Evolutionary conservation across 257 asterid species (phyloP).

Genomic region (Solanum gandarillasii): DNA sequence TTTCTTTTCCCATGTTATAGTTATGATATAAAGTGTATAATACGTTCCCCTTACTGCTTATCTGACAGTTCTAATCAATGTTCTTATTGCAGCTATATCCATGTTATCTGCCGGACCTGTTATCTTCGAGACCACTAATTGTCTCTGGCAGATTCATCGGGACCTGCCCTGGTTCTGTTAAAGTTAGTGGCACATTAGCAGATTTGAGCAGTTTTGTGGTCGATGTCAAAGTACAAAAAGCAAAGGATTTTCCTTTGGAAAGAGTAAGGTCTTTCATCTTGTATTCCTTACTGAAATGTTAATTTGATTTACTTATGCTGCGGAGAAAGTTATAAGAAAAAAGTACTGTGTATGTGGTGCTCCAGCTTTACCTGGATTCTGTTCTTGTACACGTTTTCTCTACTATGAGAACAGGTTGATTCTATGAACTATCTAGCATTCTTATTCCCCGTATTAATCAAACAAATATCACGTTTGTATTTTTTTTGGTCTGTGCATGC

Average conservation of each 20-base stretch:
- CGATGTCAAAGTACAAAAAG: conserved; percentile 41
- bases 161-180: conserved; percentile 44
- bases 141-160: conserved; percentile 73
- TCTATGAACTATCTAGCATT: not conserved
- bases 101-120: conserved; percentile 48
- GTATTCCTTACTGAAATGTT: not conserved
- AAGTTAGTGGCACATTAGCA: conserved; percentile 45
- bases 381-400: not conserved
- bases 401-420: not conserved
- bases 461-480: not conserved
- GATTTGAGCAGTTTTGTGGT: conserved; percentile 39
- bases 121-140: conserved; percentile 49
- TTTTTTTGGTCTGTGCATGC: not conserved
- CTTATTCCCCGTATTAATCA: not conserved
- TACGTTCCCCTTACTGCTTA: not conserved
- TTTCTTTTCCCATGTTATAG: not conserved
- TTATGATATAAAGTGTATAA: not conserved
- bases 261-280: conserved; percentile 31
- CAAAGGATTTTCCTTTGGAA: conserved; percentile 60
- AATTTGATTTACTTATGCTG: not conserved
- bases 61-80: not conserved
- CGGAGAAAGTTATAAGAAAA: not conserved
- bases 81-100: conserved; percentile 57
- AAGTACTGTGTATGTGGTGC: not conserved
- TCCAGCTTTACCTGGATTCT: not conserved